A percentile compares a stretch with the other conserved stretches of the same genome.
phyloP scores from a whole-genome alignment of 108 stramenopile genomes.

The Skeletonema grethae region DNA sequence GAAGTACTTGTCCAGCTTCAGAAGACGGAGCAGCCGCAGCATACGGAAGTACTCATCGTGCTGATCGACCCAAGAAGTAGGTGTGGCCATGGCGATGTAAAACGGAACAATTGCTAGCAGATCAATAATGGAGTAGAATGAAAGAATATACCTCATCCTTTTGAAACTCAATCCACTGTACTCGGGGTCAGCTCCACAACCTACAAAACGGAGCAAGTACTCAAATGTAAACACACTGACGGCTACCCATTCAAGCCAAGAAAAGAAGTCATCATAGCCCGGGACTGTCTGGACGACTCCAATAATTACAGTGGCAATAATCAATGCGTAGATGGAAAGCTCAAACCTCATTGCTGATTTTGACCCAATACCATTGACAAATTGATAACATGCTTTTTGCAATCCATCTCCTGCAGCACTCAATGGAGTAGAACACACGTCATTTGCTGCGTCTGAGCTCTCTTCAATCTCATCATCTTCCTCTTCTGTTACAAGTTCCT shows the following conservation, averaged over 20 bases:
- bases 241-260: conserved; percentile 67
- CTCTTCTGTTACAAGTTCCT: conserved; percentile 72
- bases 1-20: conserved; percentile 91
- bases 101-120: conserved; percentile 85
- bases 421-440: no score
- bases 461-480: conserved; percentile 69
- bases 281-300: conserved; percentile 74
- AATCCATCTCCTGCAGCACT: conserved; percentile 7
- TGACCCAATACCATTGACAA: conserved; percentile 76
- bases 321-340: conserved; percentile 67
- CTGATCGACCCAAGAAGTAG: conserved; percentile 67
- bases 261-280: conserved; percentile 65
- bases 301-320: conserved; percentile 61
- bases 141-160: conserved; percentile 70
- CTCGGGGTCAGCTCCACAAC: conserved; percentile 72
- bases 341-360: conserved; percentile 58
- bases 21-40: conserved; percentile 81
- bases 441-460: conserved; percentile 20
- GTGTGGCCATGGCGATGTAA: conserved; percentile 67
- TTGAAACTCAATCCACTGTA: conserved; percentile 45
- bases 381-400: conserved; percentile 45
- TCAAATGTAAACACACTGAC: conserved; percentile 90
- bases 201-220: conserved; percentile 79
- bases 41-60: conserved; percentile 90
- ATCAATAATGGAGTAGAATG: conserved; percentile 89